A percentile compares a stretch with the other conserved stretches of the same genome.
These are phyloP conservation scores for Keqinozyma sinolaborantium DNA, from an alignment of 1,139 yeast genomes.

Conservation along the genomic window DNA sequence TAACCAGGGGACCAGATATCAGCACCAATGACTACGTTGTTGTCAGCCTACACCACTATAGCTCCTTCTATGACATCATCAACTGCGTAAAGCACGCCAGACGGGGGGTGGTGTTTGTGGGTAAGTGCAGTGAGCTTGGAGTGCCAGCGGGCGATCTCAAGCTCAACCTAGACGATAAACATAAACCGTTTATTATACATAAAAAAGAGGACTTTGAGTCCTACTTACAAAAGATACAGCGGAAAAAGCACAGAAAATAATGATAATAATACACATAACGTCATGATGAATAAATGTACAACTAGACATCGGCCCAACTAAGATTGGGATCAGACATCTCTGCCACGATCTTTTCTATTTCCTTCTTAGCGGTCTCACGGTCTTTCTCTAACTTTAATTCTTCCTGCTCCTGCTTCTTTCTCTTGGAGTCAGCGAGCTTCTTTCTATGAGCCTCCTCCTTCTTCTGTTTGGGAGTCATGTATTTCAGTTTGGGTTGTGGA, in stretches of 20 bases:
- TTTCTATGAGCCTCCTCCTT: constrained; percentile 2
- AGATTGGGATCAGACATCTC: constrained; percentile 25
- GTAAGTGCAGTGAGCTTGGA: constrained; percentile 6
- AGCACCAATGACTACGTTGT: constrained; percentile 8
- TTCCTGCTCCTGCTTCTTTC: constrained; percentile 6
- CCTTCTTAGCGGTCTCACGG: constrained; percentile 22
- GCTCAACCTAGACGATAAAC: constrained; percentile 2
- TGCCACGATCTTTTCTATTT: constrained; percentile 27
- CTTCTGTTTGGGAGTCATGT: constrained; percentile 9
- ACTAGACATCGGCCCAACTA: constrained; percentile 31
- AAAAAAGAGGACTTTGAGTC: background rate
- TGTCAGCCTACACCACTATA: constrained; percentile 9
- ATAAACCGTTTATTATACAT: constrained; percentile 1
- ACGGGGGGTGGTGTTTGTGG: constrained; percentile 7
- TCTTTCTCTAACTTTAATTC: constrained; percentile 12
- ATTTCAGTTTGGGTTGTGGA: constrained; percentile 2
- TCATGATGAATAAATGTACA: background rate
- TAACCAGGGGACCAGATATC: constrained; percentile 1
- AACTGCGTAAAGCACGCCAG: constrained; percentile 6
- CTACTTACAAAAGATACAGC: background rate
- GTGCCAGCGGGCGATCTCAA: constrained; percentile 3
- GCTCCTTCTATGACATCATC: constrained; percentile 6
- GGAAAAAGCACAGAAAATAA: background rate
- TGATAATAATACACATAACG: constrained; percentile 1
- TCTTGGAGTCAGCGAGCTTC: constrained; percentile 2